phyloP scores from a whole-genome alignment of 805 yeast genomes.

The Sugiyamaella smithiae region DNA sequence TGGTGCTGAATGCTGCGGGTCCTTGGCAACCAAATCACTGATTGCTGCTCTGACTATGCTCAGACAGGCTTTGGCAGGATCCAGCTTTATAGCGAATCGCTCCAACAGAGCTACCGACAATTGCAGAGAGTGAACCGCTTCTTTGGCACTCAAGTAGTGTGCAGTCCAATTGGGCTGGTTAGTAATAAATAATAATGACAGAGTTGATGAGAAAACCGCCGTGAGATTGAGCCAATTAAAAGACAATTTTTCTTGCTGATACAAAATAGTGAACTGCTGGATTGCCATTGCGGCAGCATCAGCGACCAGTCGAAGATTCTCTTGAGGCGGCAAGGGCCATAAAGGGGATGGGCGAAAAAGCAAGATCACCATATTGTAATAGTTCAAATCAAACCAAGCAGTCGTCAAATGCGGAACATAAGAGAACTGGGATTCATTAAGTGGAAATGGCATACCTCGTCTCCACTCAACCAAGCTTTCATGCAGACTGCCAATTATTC shows the following conservation, averaged over 20 bases:
- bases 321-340: slow-evolving; percentile 20
- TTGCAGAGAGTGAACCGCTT: slow-evolving; percentile 9
- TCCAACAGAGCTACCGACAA: slow-evolving; percentile 14
- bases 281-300: slow-evolving; percentile 23
- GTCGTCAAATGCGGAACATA: slow-evolving; percentile 23
- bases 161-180: slow-evolving; percentile 13
- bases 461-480: slow-evolving; percentile 30
- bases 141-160: slow-evolving; percentile 4
- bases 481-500: slow-evolving; percentile 36
- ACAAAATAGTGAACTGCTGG: slow-evolving; percentile 19
- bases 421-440: slow-evolving; percentile 19
- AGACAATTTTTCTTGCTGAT: slow-evolving; percentile 19
- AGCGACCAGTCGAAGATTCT: slow-evolving; percentile 15
- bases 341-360: slow-evolving; percentile 25
- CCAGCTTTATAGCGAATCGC: slow-evolving; percentile 15
- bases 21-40: neutral
- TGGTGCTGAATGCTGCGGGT: neutral
- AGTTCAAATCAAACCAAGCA: slow-evolving; percentile 25
- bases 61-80: slow-evolving; percentile 21
- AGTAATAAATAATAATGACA: slow-evolving; percentile 21
- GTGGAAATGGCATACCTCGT: slow-evolving; percentile 22
- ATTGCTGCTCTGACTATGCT: slow-evolving; percentile 10
- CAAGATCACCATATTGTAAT: slow-evolving; percentile 21
- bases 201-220: slow-evolving; percentile 22
- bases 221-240: slow-evolving; percentile 25